Percentiles rank a stretch among this genome's conserved stretches.
Evolutionary conservation across 768 basidiomycete species (phyloP).

Genomic region (Leccinum boreale): DNA sequence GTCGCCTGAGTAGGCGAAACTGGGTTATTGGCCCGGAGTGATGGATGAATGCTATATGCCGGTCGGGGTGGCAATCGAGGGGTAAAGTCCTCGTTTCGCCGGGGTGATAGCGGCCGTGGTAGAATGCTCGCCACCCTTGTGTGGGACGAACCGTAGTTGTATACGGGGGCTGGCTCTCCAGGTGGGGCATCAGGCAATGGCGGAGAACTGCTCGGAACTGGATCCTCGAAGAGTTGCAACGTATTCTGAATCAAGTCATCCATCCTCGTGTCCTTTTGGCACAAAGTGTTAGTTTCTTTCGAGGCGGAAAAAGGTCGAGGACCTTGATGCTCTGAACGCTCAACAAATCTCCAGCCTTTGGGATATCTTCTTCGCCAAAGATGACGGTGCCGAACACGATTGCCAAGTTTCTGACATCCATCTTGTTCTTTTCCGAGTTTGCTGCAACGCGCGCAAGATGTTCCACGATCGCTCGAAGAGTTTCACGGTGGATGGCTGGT

Average conservation of each 20-base stretch:
- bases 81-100: constrained; percentile 60
- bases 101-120: constrained; percentile 20
- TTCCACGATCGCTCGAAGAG: constrained; percentile 75
- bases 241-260: constrained; percentile 81
- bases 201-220: constrained; percentile 50
- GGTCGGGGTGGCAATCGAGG: constrained; percentile 70
- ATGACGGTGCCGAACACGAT: constrained; percentile 88
- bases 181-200: constrained; percentile 72
- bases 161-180: constrained; percentile 55
- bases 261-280: constrained; percentile 63
- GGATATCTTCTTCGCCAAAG: constrained; percentile 89
- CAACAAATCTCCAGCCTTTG: constrained; percentile 72
- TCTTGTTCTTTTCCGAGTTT: constrained; percentile 76
- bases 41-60: constrained; percentile 74
- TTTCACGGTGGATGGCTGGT: constrained; percentile 81
- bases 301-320: constrained; percentile 29
- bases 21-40: constrained; percentile 49
- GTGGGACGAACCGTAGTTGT: constrained; percentile 67
- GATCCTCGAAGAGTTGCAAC: constrained; percentile 61
- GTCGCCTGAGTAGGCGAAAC: constrained; percentile 46
- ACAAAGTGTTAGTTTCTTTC: constrained; percentile 14
- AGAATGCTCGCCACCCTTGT: constrained; percentile 59
- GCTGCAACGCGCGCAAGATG: constrained; percentile 75
- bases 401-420: constrained; percentile 90
- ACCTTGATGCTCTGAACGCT: constrained; percentile 79